Percentiles rank a stretch among this genome's conserved stretches.
These are phyloP conservation scores for Pseudoscleropodium purum DNA, from an alignment of 225 moss, liverwort and hornwort species.

Conservation along the genomic window DNA sequence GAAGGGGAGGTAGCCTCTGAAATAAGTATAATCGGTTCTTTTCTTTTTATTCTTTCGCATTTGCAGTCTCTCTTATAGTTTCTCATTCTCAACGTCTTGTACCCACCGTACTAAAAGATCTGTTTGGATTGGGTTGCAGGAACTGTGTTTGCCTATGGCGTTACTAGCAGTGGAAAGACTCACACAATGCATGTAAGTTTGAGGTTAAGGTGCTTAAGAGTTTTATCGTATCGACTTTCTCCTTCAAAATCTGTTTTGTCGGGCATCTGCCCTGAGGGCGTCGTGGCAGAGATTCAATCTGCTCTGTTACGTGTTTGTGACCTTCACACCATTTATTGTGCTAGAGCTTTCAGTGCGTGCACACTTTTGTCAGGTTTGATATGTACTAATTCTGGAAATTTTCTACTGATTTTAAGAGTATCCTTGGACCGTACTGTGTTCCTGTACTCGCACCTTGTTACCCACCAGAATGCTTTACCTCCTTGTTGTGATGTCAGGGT, in stretches of 20 bases:
- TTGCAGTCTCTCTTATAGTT: not conserved
- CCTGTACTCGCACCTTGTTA: not conserved
- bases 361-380: not conserved
- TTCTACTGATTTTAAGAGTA: not conserved
- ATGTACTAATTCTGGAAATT: not conserved
- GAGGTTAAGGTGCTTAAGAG: not conserved
- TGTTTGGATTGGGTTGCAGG: conserved; percentile 31
- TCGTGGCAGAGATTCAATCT: not conserved
- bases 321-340: not conserved
- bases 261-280: not conserved
- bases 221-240: not conserved
- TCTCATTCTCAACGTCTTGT: not conserved
- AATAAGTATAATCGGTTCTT: not conserved
- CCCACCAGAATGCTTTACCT: not conserved
- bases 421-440: not conserved
- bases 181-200: conserved; percentile 96
- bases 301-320: not conserved
- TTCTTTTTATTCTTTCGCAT: not conserved
- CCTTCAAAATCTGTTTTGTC: not conserved
- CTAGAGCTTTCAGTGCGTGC: not conserved
- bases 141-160: conserved; percentile 96
- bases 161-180: conserved; percentile 98
- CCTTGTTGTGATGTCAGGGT: conserved; percentile 43
- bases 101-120: not conserved
- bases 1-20: not conserved